Evolutionary conservation across 345 rosid genomes (phyloP).

Genomic region (Luvunga scandens): DNA sequence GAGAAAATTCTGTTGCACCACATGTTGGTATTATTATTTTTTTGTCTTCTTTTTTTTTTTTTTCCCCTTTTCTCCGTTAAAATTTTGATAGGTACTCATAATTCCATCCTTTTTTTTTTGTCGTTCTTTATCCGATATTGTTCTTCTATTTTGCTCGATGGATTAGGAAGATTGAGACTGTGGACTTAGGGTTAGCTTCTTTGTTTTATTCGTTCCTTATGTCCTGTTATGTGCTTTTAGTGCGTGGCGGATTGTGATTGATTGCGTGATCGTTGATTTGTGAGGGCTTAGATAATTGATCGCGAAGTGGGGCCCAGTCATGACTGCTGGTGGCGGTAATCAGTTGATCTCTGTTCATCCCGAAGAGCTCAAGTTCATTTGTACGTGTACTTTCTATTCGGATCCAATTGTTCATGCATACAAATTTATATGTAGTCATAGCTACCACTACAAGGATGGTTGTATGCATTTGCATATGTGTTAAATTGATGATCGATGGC

Average conservation of each 20-base stretch:
- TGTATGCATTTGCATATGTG: neutral
- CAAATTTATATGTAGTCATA: neutral
- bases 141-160: neutral
- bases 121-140: slow-evolving; percentile 1
- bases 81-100: neutral
- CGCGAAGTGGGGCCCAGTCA: slow-evolving; percentile 30
- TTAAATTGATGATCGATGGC: too few relatives aligned
- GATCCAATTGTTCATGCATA: neutral
- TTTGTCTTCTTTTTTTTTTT: neutral
- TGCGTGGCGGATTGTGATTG: neutral
- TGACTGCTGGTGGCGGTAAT: slow-evolving; percentile 60
- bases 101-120: neutral
- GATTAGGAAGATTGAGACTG: neutral
- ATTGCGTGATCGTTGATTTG: slow-evolving; percentile 9
- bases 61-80: neutral
- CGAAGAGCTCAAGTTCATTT: slow-evolving; percentile 79
- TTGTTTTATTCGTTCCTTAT: neutral
- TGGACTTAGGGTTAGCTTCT: slow-evolving; percentile 13
- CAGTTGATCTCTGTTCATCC: slow-evolving; percentile 90
- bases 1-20: slow-evolving; percentile 27
- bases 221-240: neutral
- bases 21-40: slow-evolving; percentile 27
- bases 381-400: slow-evolving; percentile 39
- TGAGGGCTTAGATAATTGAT: slow-evolving; percentile 10
- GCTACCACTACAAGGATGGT: neutral